phyloP scores from a whole-genome alignment of 2,329 filamentous ascomycete genomes.

The Pseudopithomyces chartarum region DNA sequence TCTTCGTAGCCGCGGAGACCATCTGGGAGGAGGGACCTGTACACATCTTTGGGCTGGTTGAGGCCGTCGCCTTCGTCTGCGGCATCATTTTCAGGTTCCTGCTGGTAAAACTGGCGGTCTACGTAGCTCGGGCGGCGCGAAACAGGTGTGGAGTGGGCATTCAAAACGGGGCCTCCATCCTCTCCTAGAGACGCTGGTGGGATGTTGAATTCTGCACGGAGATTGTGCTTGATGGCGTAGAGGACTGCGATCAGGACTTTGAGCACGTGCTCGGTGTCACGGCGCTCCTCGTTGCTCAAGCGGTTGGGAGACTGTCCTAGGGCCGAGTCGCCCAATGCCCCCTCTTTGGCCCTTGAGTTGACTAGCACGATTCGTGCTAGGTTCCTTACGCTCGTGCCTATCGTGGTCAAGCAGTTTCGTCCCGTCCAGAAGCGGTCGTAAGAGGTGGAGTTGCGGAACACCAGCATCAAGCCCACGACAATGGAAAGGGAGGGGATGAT shows the following conservation, averaged over 20 bases:
- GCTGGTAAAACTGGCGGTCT: constrained; percentile 22
- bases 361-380: constrained; percentile 62
- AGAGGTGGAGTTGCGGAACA: constrained; percentile 68
- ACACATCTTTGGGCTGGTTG: constrained; percentile 49
- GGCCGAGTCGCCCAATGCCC: background rate
- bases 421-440: constrained; percentile 70
- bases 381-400: constrained; percentile 64
- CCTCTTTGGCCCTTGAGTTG: constrained; percentile 44
- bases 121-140: constrained; percentile 34
- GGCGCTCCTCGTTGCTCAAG: constrained; percentile 48
- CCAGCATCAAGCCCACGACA: constrained; percentile 70
- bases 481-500: constrained; percentile 69
- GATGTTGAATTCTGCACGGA: constrained; percentile 63
- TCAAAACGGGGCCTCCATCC: constrained; percentile 22
- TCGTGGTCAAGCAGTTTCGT: constrained; percentile 60
- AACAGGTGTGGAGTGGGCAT: constrained; percentile 21
- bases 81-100: constrained; percentile 21
- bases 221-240: constrained; percentile 67
- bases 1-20: constrained; percentile 60
- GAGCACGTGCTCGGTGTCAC: constrained; percentile 64
- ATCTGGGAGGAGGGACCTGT: constrained; percentile 55
- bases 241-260: constrained; percentile 65
- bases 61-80: constrained; percentile 27
- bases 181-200: constrained; percentile 41
- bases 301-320: constrained; percentile 10